Conservation (phyloP, 169 alveolate species). For the Theileria orientalis region DNA sequence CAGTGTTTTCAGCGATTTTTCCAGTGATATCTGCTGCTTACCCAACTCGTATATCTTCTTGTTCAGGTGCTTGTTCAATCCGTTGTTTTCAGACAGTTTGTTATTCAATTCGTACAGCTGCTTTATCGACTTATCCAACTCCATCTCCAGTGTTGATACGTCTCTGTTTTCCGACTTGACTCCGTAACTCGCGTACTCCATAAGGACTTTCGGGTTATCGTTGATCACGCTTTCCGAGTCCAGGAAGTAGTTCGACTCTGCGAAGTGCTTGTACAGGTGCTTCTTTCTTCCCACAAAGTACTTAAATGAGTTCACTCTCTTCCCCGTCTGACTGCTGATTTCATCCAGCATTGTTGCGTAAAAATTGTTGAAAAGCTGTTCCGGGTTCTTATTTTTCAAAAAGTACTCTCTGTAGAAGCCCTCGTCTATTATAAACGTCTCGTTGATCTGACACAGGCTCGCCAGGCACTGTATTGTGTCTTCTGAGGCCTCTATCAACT, state of each 20-base stretch:
- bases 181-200: constrained; percentile 3
- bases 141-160: constrained; percentile 29
- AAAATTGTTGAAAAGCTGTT: constrained; percentile 24
- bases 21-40: constrained; percentile 38
- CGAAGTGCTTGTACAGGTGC: constrained; percentile 42
- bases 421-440: constrained; percentile 16
- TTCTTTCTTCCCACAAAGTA: constrained; percentile 47
- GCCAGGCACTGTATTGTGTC: constrained; percentile 1
- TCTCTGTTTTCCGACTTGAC: neutral
- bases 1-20: constrained; percentile 40
- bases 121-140: constrained; percentile 25
- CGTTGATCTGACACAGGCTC: constrained; percentile 5
- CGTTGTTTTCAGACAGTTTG: constrained; percentile 54
- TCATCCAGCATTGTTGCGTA: constrained; percentile 66
- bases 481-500: constrained; percentile 37
- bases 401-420: neutral
- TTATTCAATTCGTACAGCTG: constrained; percentile 28
- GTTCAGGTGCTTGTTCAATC: constrained; percentile 36
- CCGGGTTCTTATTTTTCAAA: constrained; percentile 5
- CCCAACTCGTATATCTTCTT: constrained; percentile 52
- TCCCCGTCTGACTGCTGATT: constrained; percentile 61
- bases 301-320: constrained; percentile 38
- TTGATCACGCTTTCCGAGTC: constrained; percentile 36
- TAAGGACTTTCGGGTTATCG: constrained; percentile 29
- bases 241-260: constrained; percentile 8